phyloP scores from a whole-genome alignment of 192 early-diverging fungal genomes.

The Umbelopsis isabellina region DNA sequence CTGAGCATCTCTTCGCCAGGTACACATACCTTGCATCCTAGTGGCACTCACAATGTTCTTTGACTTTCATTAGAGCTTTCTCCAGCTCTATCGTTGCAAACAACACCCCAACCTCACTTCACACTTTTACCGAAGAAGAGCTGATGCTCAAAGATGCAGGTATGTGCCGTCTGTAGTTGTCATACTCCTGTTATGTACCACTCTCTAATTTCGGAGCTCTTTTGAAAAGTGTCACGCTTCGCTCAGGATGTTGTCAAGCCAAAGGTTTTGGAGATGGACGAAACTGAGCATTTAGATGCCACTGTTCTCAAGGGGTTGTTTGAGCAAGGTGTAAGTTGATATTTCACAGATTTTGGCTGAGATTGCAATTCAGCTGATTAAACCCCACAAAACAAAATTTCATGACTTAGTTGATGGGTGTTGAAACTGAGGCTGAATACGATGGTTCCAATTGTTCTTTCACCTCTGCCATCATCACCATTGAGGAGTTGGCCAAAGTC shows the following conservation, averaged over 20 bases:
- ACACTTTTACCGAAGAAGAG: conserved; percentile 89
- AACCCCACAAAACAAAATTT: not conserved
- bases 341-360: conserved; percentile 12
- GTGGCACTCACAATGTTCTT: not conserved
- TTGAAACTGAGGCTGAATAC: conserved; percentile 83
- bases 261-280: conserved; percentile 90
- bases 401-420: conserved; percentile 79
- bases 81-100: conserved; percentile 50
- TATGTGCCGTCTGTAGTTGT: conserved; percentile 26
- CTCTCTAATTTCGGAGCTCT: not conserved
- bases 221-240: conserved; percentile 71
- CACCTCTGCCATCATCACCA: conserved; percentile 78
- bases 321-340: conserved; percentile 77
- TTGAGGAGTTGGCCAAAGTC: conserved; percentile 95
- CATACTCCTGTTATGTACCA: not conserved
- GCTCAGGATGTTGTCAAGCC: conserved; percentile 84
- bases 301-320: conserved; percentile 82
- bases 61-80: conserved; percentile 43
- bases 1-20: not conserved
- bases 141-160: conserved; percentile 79
- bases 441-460: conserved; percentile 85
- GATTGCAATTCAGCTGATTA: not conserved
- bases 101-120: conserved; percentile 60
- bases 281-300: conserved; percentile 81
- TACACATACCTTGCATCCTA: not conserved